phyloP scores from a whole-genome alignment of 2,329 filamentous ascomycete species.

The Fusarium sp. region DNA sequence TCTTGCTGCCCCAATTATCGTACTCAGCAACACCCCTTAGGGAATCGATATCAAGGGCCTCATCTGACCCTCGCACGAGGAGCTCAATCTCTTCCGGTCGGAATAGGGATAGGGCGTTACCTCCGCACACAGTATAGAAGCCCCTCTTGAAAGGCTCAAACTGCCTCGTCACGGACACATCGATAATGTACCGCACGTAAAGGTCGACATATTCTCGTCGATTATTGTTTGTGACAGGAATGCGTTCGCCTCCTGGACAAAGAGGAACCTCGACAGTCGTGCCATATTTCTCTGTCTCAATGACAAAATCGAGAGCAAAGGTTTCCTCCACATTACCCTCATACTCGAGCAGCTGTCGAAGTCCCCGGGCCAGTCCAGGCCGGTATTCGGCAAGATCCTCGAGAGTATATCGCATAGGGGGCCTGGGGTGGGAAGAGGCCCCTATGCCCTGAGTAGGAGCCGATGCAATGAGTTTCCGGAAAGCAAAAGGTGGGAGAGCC shows the following conservation, averaged over 20 bases:
- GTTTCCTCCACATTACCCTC: conserved; percentile 85
- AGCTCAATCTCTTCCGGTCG: conserved; percentile 93
- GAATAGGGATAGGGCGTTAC: conserved; percentile 89
- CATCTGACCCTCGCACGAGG: conserved; percentile 86
- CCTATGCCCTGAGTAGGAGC: conserved; percentile 72
- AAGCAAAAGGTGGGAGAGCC: conserved; percentile 88
- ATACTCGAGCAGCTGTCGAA: conserved; percentile 82
- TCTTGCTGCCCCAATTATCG: conserved; percentile 77
- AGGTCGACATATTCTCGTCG: conserved; percentile 87
- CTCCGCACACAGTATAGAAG: conserved; percentile 91
- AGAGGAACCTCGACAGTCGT: conserved; percentile 75
- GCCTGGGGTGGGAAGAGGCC: conserved; percentile 66
- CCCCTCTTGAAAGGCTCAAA: conserved; percentile 95
- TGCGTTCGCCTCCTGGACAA: conserved; percentile 77
- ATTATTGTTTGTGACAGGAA: conserved; percentile 85
- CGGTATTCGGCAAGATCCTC: conserved; percentile 87
- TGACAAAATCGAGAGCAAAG: conserved; percentile 85
- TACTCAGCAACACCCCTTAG: conserved; percentile 83
- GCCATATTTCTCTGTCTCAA: conserved; percentile 83
- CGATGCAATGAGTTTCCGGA: conserved; percentile 85
- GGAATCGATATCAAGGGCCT: conserved; percentile 81
- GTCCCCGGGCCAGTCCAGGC: conserved; percentile 79
- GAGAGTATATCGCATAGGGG: conserved; percentile 78
- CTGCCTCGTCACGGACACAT: conserved; percentile 81
- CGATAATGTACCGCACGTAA: conserved; percentile 84